Base-by-base conservation (phyloP, 495 filamentous ascomycete species). In the Hyaloscypha variabilis region DNA sequence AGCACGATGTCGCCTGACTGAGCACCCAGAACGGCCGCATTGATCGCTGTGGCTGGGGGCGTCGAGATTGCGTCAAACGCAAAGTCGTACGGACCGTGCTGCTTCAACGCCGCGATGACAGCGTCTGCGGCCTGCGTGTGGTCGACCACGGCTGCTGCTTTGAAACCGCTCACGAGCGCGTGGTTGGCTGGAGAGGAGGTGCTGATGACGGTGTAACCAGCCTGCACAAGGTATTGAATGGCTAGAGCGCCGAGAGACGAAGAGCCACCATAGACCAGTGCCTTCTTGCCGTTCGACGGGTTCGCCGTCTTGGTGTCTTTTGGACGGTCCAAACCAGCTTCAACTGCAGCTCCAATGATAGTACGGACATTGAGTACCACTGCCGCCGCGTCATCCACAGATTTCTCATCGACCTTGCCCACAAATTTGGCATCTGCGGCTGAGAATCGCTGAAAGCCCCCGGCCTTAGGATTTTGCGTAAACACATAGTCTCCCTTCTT, bases 281-380 rank as follows among this genome's bases (percentile, higher is more conserved):
- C 50, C 19, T 66, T 68, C 65, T 71, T 67, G n/a, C 59, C 60
- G 26, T n/a, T 11, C 36, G 90, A 92, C 85, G 90, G 83, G 42
- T 86, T 88, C 2, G 89, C 89, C 2, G 92, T 79, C 0, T 88
- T 89, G 31, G 91, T 77, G 0, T 88, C 84, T 0, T 36, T 36
- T 36, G 90, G 84, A 6, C 83, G 90, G 84, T 84, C 87, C 72
- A 91, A 91, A 52, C 72, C 83, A 1, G 78, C 87, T 34, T 81
- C 78, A 21, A 80, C 71, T 0, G 65, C 31, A 36, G 31, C 31
- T 36, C 31, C 31, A 36, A 36, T 36, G 31, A 36, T 36, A 13
- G 31, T 36, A 13, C 13, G 31, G 31, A 36, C 6, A 13, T 36
- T 36, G 31, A 36, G 31, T 13, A 36, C 31, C 31, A 36, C 31